Conservation (phyloP, 108 stramenopile genomes). For the Cyclotella distinguenda region DNA sequence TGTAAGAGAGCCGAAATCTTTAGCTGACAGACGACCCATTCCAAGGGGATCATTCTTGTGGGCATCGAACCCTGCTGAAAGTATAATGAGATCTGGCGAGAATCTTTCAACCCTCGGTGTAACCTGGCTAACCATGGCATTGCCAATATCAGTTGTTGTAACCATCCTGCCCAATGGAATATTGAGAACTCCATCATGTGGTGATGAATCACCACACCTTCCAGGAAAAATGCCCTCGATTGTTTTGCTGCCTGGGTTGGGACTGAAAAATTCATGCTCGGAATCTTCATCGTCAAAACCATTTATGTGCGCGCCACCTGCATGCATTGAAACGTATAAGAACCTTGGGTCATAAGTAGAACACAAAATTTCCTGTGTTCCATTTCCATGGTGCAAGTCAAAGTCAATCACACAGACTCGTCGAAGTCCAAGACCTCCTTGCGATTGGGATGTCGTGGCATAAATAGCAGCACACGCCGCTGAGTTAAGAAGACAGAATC, state of each 20-base stretch:
- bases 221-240: conserved; percentile 86
- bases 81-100: conserved; percentile 90
- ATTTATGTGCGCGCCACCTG: conserved; percentile 78
- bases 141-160: conserved; percentile 70
- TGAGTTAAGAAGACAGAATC: conserved; percentile 96
- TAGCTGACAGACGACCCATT: conserved; percentile 75
- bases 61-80: conserved; percentile 96
- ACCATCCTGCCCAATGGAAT: conserved; percentile 81
- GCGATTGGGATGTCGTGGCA: conserved; percentile 77
- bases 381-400: conserved; percentile 96
- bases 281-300: conserved; percentile 62
- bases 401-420: conserved; percentile 91
- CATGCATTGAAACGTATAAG: conserved; percentile 89
- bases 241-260: conserved; percentile 42
- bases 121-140: conserved; percentile 71
- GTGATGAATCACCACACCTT: conserved; percentile 80
- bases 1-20: conserved; percentile 84
- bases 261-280: conserved; percentile 56
- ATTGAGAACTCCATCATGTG: conserved; percentile 85
- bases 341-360: conserved; percentile 87
- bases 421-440: conserved; percentile 79
- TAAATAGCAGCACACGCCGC: conserved; percentile 95
- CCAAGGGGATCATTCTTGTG: conserved; percentile 91
- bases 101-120: conserved; percentile 88
- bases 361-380: conserved; percentile 89